phyloP scores from a whole-genome alignment of 331 rosid genomes.

The Cydonia oblonga region DNA sequence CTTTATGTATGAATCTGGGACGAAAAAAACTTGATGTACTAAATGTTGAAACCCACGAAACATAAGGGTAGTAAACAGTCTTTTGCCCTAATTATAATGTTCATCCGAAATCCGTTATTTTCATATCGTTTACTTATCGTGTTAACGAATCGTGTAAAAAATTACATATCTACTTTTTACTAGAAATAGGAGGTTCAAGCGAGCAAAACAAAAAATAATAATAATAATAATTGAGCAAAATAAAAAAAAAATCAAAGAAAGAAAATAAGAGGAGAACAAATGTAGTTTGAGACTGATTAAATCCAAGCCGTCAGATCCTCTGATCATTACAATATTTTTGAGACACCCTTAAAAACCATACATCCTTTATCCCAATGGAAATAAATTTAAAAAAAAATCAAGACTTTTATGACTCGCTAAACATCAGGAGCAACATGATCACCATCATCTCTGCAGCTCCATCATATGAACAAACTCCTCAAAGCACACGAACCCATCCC shows the following conservation, averaged over 20 bases:
- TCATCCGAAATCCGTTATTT: no score
- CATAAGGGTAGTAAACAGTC: no score
- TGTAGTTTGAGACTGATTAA: neutral
- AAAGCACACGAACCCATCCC: slow-evolving; percentile 88
- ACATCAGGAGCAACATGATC: slow-evolving; percentile 10
- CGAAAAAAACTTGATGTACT: no score
- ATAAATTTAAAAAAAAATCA: neutral
- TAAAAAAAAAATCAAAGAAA: no score
- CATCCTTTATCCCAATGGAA: neutral
- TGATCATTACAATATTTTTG: neutral
- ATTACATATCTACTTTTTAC: no score
- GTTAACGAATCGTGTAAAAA: no score
- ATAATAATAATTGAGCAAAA: no score
- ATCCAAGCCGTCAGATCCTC: slow-evolving; percentile 8
- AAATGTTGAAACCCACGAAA: no score
- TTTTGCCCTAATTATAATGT: no score
- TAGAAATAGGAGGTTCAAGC: neutral
- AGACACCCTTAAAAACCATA: neutral
- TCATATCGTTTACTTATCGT: no score
- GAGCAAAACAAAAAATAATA: no score
- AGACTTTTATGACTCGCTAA: neutral
- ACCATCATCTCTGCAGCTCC: slow-evolving; percentile 45
- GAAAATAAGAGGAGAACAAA: neutral
- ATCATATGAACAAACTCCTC: slow-evolving; percentile 79
- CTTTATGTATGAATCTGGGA: no score